A percentile compares a stretch with the other conserved stretches of the same genome.
phyloP scores from a whole-genome alignment of 192 early-diverging fungal genomes.

The Coemansia interrupta region DNA sequence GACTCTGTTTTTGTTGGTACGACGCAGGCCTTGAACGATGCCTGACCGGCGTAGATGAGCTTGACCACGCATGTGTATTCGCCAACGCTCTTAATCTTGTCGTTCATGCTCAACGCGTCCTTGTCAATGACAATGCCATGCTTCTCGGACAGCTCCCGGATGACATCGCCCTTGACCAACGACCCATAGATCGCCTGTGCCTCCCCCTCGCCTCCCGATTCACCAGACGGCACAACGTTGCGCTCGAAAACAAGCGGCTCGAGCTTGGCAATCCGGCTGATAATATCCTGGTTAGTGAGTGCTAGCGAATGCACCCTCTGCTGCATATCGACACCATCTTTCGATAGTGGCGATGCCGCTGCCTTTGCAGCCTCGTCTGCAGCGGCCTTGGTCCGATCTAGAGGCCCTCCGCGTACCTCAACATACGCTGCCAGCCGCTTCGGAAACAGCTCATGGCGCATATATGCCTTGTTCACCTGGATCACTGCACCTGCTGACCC shows the following conservation, averaged over 20 bases:
- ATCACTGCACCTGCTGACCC: constrained; percentile 37
- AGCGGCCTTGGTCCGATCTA: constrained; percentile 29
- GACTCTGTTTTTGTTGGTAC: constrained; percentile 11
- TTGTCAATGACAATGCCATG: constrained; percentile 39
- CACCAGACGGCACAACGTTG: constrained; percentile 13
- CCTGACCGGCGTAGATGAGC: constrained; percentile 46
- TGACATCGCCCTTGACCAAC: constrained; percentile 37
- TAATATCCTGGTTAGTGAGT: constrained; percentile 38
- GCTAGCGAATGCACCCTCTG: constrained; percentile 31
- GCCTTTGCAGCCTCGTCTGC: neutral
- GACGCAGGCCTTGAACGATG: constrained; percentile 29
- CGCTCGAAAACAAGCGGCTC: constrained; percentile 45
- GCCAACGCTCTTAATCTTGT: constrained; percentile 50
- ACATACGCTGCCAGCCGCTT: constrained; percentile 49
- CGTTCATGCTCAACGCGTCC: constrained; percentile 41
- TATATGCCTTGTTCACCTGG: constrained; percentile 35
- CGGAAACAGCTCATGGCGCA: constrained; percentile 53
- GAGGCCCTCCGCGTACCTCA: constrained; percentile 23
- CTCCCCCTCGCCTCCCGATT: neutral
- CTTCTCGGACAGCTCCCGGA: constrained; percentile 27
- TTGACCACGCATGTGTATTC: constrained; percentile 44
- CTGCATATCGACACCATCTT: constrained; percentile 2
- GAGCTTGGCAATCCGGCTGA: constrained; percentile 20
- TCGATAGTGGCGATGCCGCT: neutral
- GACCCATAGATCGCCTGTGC: constrained; percentile 42